phyloP scores from a whole-genome alignment of 2,329 filamentous ascomycete species.

The Paecilomyces niveus region DNA sequence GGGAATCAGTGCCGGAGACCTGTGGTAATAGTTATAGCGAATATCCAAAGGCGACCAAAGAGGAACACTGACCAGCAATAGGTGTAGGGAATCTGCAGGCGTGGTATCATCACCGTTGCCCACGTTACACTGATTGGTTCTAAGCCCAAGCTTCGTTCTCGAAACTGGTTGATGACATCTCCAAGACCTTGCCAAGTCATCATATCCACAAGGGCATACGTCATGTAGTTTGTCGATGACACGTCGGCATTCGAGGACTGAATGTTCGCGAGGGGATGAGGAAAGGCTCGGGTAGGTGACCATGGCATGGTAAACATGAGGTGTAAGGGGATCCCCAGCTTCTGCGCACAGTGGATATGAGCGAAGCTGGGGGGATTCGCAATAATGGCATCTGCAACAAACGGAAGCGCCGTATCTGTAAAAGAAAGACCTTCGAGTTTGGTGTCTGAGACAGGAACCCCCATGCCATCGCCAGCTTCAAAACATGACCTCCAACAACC shows the following conservation, averaged over 20 bases:
- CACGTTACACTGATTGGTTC: slow-evolving; percentile 73
- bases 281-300: slow-evolving; percentile 77
- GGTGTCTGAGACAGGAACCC: slow-evolving; percentile 45
- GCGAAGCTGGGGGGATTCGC: slow-evolving; percentile 75
- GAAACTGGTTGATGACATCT: slow-evolving; percentile 83
- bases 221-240: slow-evolving; percentile 73
- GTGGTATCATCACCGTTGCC: slow-evolving; percentile 71
- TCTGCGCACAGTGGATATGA: slow-evolving; percentile 72
- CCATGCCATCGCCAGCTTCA: slow-evolving; percentile 63
- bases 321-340: slow-evolving; percentile 68
- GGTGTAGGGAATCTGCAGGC: slow-evolving; percentile 73
- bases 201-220: slow-evolving; percentile 80
- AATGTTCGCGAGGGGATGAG: slow-evolving; percentile 79
- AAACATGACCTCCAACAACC: slow-evolving; percentile 85
- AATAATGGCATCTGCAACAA: slow-evolving; percentile 83
- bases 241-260: slow-evolving; percentile 67
- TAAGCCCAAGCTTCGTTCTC: slow-evolving; percentile 65
- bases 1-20: slow-evolving; percentile 68
- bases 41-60: neutral
- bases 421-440: slow-evolving; percentile 41
- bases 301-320: slow-evolving; percentile 96
- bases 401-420: slow-evolving; percentile 50
- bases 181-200: slow-evolving; percentile 90
- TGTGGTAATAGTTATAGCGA: slow-evolving; percentile 13
- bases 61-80: slow-evolving; percentile 65